Evolutionary conservation across 2,329 filamentous ascomycete genomes (phyloP), one percentile per base, ranked within the genome.

Genomic region (Monosporascus ibericus): DNA sequence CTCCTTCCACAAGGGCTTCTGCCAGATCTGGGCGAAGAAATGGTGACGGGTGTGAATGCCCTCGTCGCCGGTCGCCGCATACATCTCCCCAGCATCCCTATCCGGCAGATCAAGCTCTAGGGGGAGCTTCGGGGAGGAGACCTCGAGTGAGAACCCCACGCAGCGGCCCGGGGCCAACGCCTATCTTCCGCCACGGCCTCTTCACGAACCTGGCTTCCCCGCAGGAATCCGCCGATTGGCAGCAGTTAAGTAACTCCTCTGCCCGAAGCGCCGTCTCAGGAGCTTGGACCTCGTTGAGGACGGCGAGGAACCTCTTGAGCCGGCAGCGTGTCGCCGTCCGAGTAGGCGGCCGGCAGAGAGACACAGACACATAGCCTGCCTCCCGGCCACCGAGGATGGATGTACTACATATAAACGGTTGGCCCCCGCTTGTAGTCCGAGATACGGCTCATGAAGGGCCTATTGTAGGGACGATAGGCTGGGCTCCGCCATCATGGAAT

Each of bases 301-400:
- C 27, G 27, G 27, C 27, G 9, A 30, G 27, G 27, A 30, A 30
- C 27, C 1, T 70, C 66, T 1, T 60, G 8, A 30, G 27, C 51
- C 1, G 70, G 68, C 9, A 71, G 51, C 2, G 61, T 67, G 39
- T 64, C 57, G 51, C 73, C 70, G 44, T 73, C 71, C 38, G 63
- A 65, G 50, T 70, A 68, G 6, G 71, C 63, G 42, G 68, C 63
- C 40, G 71, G 72, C 25, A 34, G 30, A 34, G 11, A 34, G 30
- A 5, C 11, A 34, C 30, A 34, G 14, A 5, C 30, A 14, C 30
- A 34, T 34, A 34, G 11, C 30, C 30, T 34, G 30, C 30, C 30
- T 34, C 30, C 11, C 30, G 30, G 5, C 9, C 30, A 4, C 30
- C 30, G 5, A 11, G 30, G 11, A 14, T 14, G 27, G 27, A 27